Evolutionary conservation across 441 rosid species (phyloP).

Genomic region (Corymbia calophylla): DNA sequence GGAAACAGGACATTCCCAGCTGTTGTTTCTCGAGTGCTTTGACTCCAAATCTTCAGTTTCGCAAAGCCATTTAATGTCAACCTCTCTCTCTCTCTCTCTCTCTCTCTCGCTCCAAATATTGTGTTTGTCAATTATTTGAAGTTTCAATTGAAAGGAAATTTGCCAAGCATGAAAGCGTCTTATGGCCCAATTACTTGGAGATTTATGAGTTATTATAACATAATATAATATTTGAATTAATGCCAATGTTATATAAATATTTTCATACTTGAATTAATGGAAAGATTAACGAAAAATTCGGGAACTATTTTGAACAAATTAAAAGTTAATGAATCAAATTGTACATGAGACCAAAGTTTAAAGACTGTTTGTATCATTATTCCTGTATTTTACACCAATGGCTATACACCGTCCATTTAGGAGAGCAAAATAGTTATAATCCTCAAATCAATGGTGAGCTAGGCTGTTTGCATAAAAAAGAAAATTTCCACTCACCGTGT

Average conservation of each 20-base stretch:
- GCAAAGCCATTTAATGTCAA: not conserved
- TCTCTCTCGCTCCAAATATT: no score
- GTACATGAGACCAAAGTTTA: no score
- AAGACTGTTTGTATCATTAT: no score
- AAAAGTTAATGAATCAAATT: no score
- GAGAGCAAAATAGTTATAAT: not conserved
- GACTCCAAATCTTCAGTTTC: not conserved
- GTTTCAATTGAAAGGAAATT: not conserved
- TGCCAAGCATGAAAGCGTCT: not conserved
- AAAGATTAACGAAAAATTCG: no score
- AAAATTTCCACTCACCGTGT: fast-evolving
- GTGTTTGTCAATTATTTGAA: not conserved
- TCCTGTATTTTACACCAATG: not conserved
- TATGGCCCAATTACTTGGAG: not conserved
- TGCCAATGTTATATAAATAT: no score
- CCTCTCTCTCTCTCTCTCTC: no score
- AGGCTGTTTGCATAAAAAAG: not conserved
- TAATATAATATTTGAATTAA: no score
- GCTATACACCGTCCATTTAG: not conserved
- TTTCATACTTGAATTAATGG: no score
- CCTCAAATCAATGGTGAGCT: not conserved
- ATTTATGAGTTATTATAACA: no score
- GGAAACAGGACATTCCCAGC: not conserved
- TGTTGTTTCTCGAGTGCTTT: not conserved
- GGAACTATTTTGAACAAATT: no score